Conservation (phyloP, 306 rosid genomes). For the Vachellia collinsii region DNA sequence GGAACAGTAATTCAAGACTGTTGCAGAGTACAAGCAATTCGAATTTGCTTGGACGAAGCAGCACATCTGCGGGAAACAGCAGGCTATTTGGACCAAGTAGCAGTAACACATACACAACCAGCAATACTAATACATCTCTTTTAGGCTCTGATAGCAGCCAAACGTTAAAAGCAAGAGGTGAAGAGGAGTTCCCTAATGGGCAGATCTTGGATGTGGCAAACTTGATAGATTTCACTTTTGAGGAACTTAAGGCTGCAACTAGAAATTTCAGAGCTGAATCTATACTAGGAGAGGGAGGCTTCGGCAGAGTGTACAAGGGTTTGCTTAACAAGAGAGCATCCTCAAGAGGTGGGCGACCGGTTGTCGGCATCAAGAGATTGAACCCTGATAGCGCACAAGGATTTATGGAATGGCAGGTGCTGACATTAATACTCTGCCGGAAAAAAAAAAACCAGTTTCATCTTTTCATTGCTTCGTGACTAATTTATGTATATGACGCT, state of each 20-base stretch:
- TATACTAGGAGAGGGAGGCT: slow-evolving; percentile 86
- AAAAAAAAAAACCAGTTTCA: background rate
- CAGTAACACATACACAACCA: slow-evolving; percentile 54
- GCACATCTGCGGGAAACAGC: slow-evolving; percentile 45
- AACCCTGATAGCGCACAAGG: slow-evolving; percentile 80
- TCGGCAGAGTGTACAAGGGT: slow-evolving; percentile 89
- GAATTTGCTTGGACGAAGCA: slow-evolving; percentile 46
- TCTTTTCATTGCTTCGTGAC: background rate
- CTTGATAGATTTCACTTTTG: slow-evolving; percentile 62
- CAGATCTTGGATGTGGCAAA: slow-evolving; percentile 66
- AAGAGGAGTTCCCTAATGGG: slow-evolving; percentile 67
- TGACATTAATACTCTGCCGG: background rate
- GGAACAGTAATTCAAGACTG: slow-evolving; percentile 29
- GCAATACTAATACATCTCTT: slow-evolving; percentile 55
- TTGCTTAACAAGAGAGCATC: slow-evolving; percentile 58
- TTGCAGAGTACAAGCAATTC: slow-evolving; percentile 36
- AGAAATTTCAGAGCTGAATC: slow-evolving; percentile 65
- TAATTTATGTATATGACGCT: slow-evolving; percentile 1
- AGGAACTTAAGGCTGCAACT: slow-evolving; percentile 73
- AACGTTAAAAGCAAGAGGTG: slow-evolving; percentile 57
- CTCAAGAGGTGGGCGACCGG: slow-evolving; percentile 44
- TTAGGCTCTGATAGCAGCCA: slow-evolving; percentile 63
- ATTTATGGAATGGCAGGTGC: slow-evolving; percentile 83
- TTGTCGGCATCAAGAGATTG: slow-evolving; percentile 76
- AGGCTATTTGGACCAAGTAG: slow-evolving; percentile 45